phyloP scores from a whole-genome alignment of 371 early-diverging fungal genomes.

The Choanephora cucurbitarum region DNA sequence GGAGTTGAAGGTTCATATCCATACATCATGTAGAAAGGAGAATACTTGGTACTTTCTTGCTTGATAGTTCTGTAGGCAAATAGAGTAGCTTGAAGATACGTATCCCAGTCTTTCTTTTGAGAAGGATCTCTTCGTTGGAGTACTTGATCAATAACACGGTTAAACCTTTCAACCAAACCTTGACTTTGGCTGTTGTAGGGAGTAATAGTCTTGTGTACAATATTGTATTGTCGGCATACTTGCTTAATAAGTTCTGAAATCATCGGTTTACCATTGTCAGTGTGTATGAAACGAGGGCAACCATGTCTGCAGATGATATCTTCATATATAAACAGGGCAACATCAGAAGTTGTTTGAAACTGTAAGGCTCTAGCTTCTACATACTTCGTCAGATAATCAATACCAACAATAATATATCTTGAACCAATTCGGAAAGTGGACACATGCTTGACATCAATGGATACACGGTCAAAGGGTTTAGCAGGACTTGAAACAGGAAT shows the following conservation, averaged over 20 bases:
- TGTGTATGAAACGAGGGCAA: neutral
- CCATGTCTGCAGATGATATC: constrained; percentile 10
- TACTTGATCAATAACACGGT: constrained; percentile 3
- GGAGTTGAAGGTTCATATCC: neutral
- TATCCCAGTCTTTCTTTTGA: constrained; percentile 3
- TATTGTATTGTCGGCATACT: neutral
- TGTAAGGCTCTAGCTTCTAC: constrained; percentile 5
- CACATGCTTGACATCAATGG: constrained; percentile 5
- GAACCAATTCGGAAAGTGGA: neutral
- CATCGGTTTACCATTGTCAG: constrained; percentile 13
- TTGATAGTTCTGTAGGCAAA: constrained; percentile 8
- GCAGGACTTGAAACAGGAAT: neutral
- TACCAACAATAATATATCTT: constrained; percentile 7
- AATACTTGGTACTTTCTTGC: constrained; percentile 2
- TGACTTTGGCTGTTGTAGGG: constrained; percentile 3
- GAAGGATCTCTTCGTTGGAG: neutral
- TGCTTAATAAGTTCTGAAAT: neutral
- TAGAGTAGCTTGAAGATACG: neutral
- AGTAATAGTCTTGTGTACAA: constrained; percentile 1
- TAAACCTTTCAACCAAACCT: constrained; percentile 5
- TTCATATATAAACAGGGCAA: constrained; percentile 8
- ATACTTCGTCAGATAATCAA: constrained; percentile 11
- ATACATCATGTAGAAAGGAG: constrained; percentile 4
- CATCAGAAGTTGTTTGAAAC: constrained; percentile 1
- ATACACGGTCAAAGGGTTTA: neutral